Conservation (phyloP, 768 basidiomycete species). For the Kwoniella newhampshirensis region DNA sequence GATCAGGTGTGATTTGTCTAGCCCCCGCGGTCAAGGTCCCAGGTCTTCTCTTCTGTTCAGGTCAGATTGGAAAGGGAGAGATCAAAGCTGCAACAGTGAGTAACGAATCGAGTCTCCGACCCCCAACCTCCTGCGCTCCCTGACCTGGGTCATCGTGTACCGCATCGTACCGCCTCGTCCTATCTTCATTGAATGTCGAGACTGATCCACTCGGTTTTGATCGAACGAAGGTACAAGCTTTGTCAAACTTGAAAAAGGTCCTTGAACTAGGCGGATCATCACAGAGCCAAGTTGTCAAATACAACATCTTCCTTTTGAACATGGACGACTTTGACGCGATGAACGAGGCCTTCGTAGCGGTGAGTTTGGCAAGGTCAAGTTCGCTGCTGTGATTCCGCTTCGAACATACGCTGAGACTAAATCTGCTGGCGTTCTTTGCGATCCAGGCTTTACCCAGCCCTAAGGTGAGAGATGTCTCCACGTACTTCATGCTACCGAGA, state of each 20-base stretch:
- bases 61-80: slow-evolving; percentile 40
- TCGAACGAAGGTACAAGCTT: slow-evolving; percentile 9
- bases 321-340: slow-evolving; percentile 39
- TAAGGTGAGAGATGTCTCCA: neutral
- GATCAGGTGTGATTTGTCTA: neutral
- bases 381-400: no score
- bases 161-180: neutral
- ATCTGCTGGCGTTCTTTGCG: no score
- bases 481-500: no score
- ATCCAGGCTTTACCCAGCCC: neutral
- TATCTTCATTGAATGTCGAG: neutral
- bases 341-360: slow-evolving; percentile 36
- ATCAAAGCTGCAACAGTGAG: slow-evolving; percentile 42
- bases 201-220: neutral
- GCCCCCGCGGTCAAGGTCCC: slow-evolving; percentile 44
- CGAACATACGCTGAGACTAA: no score
- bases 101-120: neutral
- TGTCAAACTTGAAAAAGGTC: slow-evolving; percentile 34
- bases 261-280: slow-evolving; percentile 37
- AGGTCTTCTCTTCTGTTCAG: slow-evolving; percentile 45
- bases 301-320: slow-evolving; percentile 31
- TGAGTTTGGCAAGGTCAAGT: neutral
- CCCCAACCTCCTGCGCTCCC: neutral
- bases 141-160: neutral
- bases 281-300: slow-evolving; percentile 29